Percentiles rank a stretch among this genome's conserved stretches.
These are phyloP conservation scores for Trifolium subterraneum DNA, from an alignment of 306 rosid species.

Conservation along the genomic window DNA sequence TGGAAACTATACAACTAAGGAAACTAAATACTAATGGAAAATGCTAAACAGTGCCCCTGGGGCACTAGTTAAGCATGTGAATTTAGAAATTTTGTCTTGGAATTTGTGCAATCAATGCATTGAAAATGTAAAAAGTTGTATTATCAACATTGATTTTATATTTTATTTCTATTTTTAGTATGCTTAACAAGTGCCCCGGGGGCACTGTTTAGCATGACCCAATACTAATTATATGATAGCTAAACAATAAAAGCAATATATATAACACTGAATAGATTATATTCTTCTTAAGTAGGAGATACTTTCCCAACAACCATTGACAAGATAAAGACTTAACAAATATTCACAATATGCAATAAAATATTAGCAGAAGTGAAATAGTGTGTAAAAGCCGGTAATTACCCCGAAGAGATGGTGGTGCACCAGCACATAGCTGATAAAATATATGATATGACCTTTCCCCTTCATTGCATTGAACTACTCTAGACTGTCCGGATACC, in stretches of 20 bases:
- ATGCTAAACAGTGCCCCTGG: too few relatives aligned
- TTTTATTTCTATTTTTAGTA: too few relatives aligned
- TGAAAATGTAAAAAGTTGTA: too few relatives aligned
- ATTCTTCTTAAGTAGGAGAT: background rate
- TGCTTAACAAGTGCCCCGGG: too few relatives aligned
- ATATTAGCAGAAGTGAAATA: conserved; percentile 15
- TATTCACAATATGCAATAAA: conserved; percentile 33
- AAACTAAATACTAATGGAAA: background rate
- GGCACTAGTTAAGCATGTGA: too few relatives aligned
- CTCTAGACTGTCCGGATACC: conserved; percentile 76
- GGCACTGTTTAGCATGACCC: too few relatives aligned
- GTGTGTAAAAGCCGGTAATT: conserved; percentile 28
- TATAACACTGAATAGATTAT: background rate
- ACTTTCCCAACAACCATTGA: conserved; percentile 10
- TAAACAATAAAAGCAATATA: background rate
- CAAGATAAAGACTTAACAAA: conserved; percentile 15
- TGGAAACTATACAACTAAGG: background rate
- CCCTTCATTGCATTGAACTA: conserved; percentile 92
- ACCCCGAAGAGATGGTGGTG: conserved; percentile 78
- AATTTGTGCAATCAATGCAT: too few relatives aligned
- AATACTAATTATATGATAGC: background rate
- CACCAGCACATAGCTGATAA: conserved; percentile 94
- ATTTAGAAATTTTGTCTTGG: too few relatives aligned
- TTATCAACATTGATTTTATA: too few relatives aligned
- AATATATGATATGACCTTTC: conserved; percentile 96